phyloP scores from a whole-genome alignment of 2,329 filamentous ascomycete genomes.

The Cercospora sojina region DNA sequence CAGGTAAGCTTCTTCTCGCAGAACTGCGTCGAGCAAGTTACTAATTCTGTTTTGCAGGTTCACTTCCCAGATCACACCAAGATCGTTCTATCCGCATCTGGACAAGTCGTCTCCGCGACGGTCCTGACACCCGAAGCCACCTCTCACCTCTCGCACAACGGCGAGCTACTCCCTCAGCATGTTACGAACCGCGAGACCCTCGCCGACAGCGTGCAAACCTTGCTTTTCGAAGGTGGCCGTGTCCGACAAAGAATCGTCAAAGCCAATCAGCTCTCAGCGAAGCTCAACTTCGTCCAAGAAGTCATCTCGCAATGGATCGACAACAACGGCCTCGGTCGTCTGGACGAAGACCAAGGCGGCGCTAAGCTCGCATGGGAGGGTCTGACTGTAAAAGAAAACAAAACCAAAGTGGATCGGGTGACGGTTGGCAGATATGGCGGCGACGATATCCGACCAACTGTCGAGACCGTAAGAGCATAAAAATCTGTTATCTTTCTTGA shows the following conservation, averaged over 20 bases:
- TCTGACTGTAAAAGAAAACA: slow-evolving; percentile 45
- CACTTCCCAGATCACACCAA: slow-evolving; percentile 90
- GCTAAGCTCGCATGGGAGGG: slow-evolving; percentile 45
- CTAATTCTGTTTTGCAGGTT: slow-evolving; percentile 53
- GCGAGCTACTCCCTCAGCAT: slow-evolving; percentile 62
- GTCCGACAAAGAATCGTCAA: slow-evolving; percentile 56
- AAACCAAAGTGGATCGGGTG: slow-evolving; percentile 48
- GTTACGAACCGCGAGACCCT: slow-evolving; percentile 69
- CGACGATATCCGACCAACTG: slow-evolving; percentile 32
- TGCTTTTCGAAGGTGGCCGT: slow-evolving; percentile 60
- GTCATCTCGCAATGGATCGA: slow-evolving; percentile 69
- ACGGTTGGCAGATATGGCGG: slow-evolving; percentile 52
- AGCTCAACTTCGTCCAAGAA: slow-evolving; percentile 69
- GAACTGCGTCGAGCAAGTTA: neutral
- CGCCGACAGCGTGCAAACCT: slow-evolving; percentile 68
- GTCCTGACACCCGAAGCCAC: slow-evolving; percentile 72
- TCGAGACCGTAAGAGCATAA: slow-evolving; percentile 9
- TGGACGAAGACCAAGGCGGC: slow-evolving; percentile 35
- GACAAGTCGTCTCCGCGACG: slow-evolving; percentile 75
- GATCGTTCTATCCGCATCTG: slow-evolving; percentile 71
- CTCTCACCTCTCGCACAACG: slow-evolving; percentile 61
- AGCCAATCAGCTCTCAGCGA: slow-evolving; percentile 70
- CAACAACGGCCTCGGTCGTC: slow-evolving; percentile 65
- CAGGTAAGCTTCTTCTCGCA: slow-evolving; percentile 53
- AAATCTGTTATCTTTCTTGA: neutral